phyloP scores from a whole-genome alignment of 1,284 basidiomycete genomes.

The Irpex sp. region DNA sequence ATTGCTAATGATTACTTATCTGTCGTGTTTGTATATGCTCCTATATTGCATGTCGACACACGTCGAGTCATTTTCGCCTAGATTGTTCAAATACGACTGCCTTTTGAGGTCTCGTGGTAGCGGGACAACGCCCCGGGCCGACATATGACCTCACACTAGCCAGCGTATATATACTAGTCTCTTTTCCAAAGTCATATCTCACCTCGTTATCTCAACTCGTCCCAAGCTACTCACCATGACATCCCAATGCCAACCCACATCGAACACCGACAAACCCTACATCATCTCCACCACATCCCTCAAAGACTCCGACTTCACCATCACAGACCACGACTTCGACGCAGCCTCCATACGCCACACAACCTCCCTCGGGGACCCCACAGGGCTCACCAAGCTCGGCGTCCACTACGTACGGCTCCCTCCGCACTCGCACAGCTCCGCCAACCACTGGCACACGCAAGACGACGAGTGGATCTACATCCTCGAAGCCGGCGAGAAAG shows the following conservation, averaged over 20 bases:
- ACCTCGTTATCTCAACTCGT: no score
- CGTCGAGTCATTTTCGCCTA: no score
- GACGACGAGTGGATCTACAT: slow-evolving; percentile 29
- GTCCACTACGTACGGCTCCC: slow-evolving; percentile 24
- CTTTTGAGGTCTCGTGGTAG: no score
- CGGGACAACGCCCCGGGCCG: no score
- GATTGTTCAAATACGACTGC: no score
- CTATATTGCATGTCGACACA: no score
- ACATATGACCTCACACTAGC: no score
- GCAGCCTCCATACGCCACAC: slow-evolving; percentile 16
- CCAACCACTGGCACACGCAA: slow-evolving; percentile 24
- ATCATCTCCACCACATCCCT: background rate
- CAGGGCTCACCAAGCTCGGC: slow-evolving; percentile 22
- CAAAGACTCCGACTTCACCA: background rate
- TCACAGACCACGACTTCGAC: slow-evolving; percentile 6
- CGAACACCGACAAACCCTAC: background rate
- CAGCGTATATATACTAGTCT: no score
- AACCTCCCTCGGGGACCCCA: slow-evolving; percentile 21
- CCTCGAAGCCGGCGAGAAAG: slow-evolving; percentile 20
- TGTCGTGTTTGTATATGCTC: no score
- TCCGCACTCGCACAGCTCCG: slow-evolving; percentile 19
- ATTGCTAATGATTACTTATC: no score
- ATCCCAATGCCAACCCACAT: background rate
- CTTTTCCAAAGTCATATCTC: no score
- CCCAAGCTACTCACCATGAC: background rate